These are phyloP conservation scores for Penicillium concentricum DNA, from an alignment of 2,329 filamentous ascomycete genomes.

Conservation along the genomic window DNA sequence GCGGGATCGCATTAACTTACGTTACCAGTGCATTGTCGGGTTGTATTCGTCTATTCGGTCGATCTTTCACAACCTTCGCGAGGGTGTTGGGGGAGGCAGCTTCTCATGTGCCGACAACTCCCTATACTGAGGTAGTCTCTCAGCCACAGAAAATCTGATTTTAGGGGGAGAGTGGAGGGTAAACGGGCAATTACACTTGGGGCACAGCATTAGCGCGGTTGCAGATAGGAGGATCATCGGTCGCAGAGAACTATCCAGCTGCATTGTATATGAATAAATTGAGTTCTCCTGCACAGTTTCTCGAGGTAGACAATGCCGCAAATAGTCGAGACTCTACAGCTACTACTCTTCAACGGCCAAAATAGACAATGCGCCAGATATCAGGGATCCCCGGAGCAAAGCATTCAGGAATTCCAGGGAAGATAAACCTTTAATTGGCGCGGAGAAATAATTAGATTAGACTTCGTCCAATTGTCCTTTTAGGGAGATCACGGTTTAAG, in stretches of 20 bases:
- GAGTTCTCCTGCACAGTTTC: background rate
- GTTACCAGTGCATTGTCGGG: slow-evolving; percentile 25
- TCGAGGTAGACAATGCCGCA: background rate
- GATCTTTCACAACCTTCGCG: slow-evolving; percentile 16
- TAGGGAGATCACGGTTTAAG: background rate
- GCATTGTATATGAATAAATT: slow-evolving; percentile 4
- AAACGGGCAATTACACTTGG: background rate
- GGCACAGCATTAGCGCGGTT: background rate
- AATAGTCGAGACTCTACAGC: background rate
- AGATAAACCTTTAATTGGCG: background rate
- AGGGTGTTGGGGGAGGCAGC: slow-evolving; percentile 13
- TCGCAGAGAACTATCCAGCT: background rate
- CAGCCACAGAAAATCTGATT: background rate
- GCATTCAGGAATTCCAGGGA: background rate
- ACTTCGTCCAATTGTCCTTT: background rate
- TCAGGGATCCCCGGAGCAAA: background rate
- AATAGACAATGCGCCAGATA: background rate
- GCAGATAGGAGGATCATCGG: background rate
- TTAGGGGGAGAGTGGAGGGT: background rate
- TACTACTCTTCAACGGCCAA: background rate
- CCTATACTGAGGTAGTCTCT: background rate
- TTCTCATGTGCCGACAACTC: slow-evolving; percentile 25
- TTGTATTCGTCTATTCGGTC: slow-evolving; percentile 27
- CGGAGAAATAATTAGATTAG: background rate
- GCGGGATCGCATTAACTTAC: background rate